These are phyloP conservation scores for Blastobotrys attinorum DNA, from an alignment of 805 yeast species.

Conservation along the genomic window DNA sequence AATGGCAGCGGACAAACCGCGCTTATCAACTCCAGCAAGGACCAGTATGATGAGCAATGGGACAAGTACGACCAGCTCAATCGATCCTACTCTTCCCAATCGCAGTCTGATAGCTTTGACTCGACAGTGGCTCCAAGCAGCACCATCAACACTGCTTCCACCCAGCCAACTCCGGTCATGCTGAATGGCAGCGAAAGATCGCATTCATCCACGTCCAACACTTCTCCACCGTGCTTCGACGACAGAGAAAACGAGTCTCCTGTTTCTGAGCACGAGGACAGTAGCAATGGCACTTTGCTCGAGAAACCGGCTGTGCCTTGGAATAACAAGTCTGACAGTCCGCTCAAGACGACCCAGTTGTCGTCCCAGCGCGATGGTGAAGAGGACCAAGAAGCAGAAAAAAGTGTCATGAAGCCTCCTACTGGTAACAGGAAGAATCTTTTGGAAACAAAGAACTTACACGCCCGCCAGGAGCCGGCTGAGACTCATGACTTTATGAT, in stretches of 20 bases:
- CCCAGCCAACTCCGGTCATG: neutral
- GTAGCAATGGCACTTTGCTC: too few species aligned
- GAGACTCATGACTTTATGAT: constrained; percentile 1
- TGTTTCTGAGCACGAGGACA: constrained; percentile 9
- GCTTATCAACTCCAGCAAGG: too few species aligned
- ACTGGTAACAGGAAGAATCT: neutral
- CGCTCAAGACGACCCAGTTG: constrained; percentile 9
- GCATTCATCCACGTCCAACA: neutral
- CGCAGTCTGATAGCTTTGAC: neutral
- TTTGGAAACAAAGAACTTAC: neutral
- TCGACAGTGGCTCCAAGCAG: neutral
- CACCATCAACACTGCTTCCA: neutral
- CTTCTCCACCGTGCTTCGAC: constrained; percentile 11
- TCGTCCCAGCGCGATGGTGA: constrained; percentile 1
- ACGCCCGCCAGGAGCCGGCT: neutral
- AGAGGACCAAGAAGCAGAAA: neutral
- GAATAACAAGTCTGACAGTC: too few species aligned
- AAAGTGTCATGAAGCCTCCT: neutral
- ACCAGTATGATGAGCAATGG: too few species aligned
- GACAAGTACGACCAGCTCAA: neutral
- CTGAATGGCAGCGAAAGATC: constrained; percentile 1
- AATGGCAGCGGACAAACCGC: too few species aligned
- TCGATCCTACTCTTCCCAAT: neutral
- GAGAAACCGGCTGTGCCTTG: constrained; percentile 5
- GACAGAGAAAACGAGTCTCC: constrained; percentile 12